Evolutionary conservation across 139 green algal species (phyloP), one percentile per base, ranked within the genome.

Genomic region (Auxenochlorella pyrenoidosa): DNA sequence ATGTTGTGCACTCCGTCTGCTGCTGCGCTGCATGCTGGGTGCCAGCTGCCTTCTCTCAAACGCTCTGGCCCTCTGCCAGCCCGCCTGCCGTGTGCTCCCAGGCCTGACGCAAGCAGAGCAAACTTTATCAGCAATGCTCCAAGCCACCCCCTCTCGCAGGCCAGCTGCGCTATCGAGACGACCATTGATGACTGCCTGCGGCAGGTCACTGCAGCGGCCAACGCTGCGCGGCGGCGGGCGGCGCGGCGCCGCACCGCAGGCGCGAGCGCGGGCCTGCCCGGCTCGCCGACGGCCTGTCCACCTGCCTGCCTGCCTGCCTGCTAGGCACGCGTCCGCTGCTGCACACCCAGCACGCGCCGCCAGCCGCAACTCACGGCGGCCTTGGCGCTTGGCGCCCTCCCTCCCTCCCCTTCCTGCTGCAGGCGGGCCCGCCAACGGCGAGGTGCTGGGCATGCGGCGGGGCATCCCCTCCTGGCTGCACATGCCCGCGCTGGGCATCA

Each of bases 111-210:
- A n/a, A n/a, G n/a, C n/a, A n/a, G n/a, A n/a, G n/a, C n/a, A n/a
- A n/a, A n/a, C n/a, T n/a, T n/a, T n/a, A n/a, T n/a, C n/a, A n/a
- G n/a, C n/a, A n/a, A 10, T 54, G 47, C 47, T 18, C 47, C 47
- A 54, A 6, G 47, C 47, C 6, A 54, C 47, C 16, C 54, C 66
- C 94, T 97, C n/a, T n/a, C n/a, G 54, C 96, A 98, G 93, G 93
- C 90, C 88, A 98, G 98, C 91, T 98, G 96, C 88, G 94, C 91
- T n/a, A 96, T 98, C 28, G 96, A 99, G 93, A 91, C 93, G 6
- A 96, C 93, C 21, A 90, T 99, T 47, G 96, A 98, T 90, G 91
- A 89, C 59, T 98, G 95, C 90, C 85, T 99, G 80, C 89, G 88
- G 13, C 47, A 90, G 73, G 82, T 97, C 92, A 92, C 94, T 13